Conservation (phyloP, 31 red algal genomes). For the Odonthalia washingtoniensis region DNA sequence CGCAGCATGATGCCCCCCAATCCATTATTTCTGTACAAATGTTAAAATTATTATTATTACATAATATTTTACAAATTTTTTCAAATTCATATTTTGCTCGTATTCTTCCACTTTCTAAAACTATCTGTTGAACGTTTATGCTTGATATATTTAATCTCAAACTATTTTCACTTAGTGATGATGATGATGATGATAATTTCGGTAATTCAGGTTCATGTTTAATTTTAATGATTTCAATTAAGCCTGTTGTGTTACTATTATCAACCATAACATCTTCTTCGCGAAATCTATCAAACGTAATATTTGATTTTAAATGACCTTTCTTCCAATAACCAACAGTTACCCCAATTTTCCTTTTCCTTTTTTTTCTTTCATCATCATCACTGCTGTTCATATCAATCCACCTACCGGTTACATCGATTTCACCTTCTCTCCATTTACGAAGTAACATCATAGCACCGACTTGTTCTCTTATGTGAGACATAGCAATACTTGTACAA, state of each 20-base stretch:
- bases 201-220: too few relatives aligned
- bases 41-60: background rate
- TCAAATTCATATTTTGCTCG: slow-evolving; percentile 47
- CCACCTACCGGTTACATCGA: background rate
- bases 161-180: too few relatives aligned
- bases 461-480: slow-evolving; percentile 57
- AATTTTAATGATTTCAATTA: too few relatives aligned
- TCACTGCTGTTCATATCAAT: too few relatives aligned
- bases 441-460: slow-evolving; percentile 27
- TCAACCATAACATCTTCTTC: background rate
- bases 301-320: slow-evolving; percentile 31
- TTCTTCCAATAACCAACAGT: slow-evolving; percentile 35
- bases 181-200: too few relatives aligned
- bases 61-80: slow-evolving; percentile 6
- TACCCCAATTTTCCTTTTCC: background rate
- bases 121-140: slow-evolving; percentile 29
- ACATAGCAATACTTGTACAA: slow-evolving; percentile 56
- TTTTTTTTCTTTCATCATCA: too few relatives aligned
- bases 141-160: slow-evolving; percentile 29
- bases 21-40: background rate
- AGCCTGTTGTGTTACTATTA: too few relatives aligned
- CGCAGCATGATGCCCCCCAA: background rate
- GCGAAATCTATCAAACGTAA: background rate
- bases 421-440: background rate
- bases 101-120: slow-evolving; percentile 43